Evolutionary conservation across 164 flowering plant species (phyloP).

Genomic region (Umbilicus rupestris): DNA sequence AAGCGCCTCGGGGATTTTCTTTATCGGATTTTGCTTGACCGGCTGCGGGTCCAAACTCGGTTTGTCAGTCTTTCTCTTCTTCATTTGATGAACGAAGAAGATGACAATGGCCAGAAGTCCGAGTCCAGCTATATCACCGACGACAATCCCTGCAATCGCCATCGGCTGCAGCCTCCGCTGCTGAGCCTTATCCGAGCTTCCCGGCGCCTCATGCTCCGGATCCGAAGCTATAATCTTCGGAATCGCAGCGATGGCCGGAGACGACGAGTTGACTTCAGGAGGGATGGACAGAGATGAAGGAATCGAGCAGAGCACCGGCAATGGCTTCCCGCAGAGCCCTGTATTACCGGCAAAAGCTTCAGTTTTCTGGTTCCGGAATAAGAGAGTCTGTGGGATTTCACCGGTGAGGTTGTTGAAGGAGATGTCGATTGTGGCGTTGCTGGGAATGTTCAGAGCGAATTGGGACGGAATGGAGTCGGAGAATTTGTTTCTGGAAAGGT

Average conservation of each 20-base stretch:
- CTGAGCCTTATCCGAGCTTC: neutral
- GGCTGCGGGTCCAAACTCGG: neutral
- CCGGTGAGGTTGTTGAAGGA: constrained; percentile 70
- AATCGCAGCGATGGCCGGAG: constrained; percentile 65
- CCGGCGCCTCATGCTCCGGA: constrained; percentile 16
- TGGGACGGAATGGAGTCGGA: constrained; percentile 37
- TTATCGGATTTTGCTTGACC: neutral
- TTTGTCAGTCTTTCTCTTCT: constrained; percentile 13
- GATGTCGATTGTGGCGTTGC: constrained; percentile 47
- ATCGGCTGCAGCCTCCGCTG: constrained; percentile 35
- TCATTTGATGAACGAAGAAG: constrained; percentile 38
- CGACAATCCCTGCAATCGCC: constrained; percentile 39
- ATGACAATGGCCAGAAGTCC: constrained; percentile 36
- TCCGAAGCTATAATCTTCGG: constrained; percentile 31
- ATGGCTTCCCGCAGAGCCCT: constrained; percentile 71
- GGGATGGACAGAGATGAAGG: constrained; percentile 45
- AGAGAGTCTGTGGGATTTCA: constrained; percentile 38
- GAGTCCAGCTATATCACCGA: constrained; percentile 55
- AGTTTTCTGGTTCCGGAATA: constrained; percentile 39
- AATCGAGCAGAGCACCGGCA: constrained; percentile 45
- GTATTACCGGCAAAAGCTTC: constrained; percentile 48
- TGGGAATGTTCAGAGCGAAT: constrained; percentile 33
- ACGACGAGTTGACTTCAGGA: constrained; percentile 33
- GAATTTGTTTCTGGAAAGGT: constrained; percentile 53
- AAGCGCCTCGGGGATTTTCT: neutral